Evolutionary conservation across 306 rosid species (phyloP), one percentile per base, ranked within the genome.

Genomic region (Ammopiptanthus mongolicus): DNA sequence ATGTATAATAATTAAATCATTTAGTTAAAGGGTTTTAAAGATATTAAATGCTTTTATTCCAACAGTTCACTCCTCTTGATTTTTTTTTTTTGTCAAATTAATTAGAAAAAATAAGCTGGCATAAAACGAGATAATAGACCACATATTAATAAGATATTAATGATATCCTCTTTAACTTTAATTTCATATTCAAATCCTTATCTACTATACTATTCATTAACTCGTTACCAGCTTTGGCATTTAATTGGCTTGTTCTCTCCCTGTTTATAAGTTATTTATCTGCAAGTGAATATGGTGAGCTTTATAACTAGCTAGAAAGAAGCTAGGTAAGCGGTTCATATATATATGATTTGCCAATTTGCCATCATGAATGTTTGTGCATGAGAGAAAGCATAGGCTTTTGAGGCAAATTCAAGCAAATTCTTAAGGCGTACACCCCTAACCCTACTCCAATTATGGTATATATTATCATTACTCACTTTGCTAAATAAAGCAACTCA

Each of bases 131-230:
- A 34, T 50, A 21, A 64, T 37, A 37, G 31, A 65, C 8, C 14
- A 47, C 33, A 52, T 23, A 33, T 8, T 8, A 76, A 25, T 41
- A 41, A 8, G 50, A 55, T 39, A 53, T 65, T 28, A 66, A 66
- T 77, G 68, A 77, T 36, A 55, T 76, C 74, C 74, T 66, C 74
- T 77, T 76, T 67, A 53, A 77, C 51, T 44, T 68, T 56, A 56
- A 60, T 18, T 67, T 56, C 50, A 42, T 65, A 65, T 77, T 77
- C 2, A 66, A 66, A 55, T n/a, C n/a, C n/a, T n/a, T 65, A 67
- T 56, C 61, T 67, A 67, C 69, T 56, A 67, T 55, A 39, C 73
- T 29, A 71, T 41, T 63, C 71, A 71, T 52, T 71, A 41, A 61
- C 29, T 59, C 72, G 36, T 62, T 22, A 70, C 64, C 52, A 51